Percentiles rank a stretch among this genome's conserved stretches.
Conservation (phyloP, 352 stramenopile genomes). For the Globisporangium parvum region DNA sequence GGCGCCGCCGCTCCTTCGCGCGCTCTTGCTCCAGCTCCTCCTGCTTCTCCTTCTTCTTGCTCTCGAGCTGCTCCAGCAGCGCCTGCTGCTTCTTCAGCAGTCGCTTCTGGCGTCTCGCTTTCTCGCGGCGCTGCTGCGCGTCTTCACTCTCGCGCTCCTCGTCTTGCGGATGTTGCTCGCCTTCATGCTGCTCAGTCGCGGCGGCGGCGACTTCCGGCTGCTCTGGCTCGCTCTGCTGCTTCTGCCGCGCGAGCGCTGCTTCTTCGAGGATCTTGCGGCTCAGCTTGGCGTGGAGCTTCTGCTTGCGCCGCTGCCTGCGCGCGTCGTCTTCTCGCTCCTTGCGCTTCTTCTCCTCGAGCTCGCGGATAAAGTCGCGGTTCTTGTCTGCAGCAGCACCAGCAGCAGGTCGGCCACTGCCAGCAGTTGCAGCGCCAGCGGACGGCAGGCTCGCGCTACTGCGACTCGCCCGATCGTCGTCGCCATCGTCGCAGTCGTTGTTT, state of each 20-base stretch:
- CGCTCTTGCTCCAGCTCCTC: constrained; percentile 43
- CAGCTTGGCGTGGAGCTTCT: constrained; percentile 57
- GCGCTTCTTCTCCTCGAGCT: constrained; percentile 65
- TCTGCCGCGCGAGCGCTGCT: constrained; percentile 27
- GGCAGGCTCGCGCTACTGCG: background rate
- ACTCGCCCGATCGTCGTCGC: constrained; percentile 16
- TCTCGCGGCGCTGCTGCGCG: constrained; percentile 17
- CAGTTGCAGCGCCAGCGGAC: constrained; percentile 9
- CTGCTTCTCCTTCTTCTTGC: constrained; percentile 46
- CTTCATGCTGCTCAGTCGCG: background rate
- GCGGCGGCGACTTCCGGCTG: constrained; percentile 11
- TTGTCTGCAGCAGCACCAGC: constrained; percentile 25
- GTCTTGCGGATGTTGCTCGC: constrained; percentile 2
- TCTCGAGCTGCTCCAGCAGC: constrained; percentile 40
- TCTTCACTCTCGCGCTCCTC: constrained; percentile 15
- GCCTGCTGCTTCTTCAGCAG: constrained; percentile 57
- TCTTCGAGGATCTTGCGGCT: constrained; percentile 46
- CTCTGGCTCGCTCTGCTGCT: constrained; percentile 17
- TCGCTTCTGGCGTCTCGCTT: constrained; percentile 32
- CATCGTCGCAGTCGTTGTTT: constrained; percentile 17
- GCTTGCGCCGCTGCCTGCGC: constrained; percentile 37
- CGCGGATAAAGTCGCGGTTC: constrained; percentile 62
- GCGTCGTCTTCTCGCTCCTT: constrained; percentile 51
- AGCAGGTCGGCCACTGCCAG: constrained; percentile 3
- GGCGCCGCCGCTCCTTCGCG: constrained; percentile 39